Conservation (phyloP, 2,329 filamentous ascomycete species). For the Xylariaceae sp. region DNA sequence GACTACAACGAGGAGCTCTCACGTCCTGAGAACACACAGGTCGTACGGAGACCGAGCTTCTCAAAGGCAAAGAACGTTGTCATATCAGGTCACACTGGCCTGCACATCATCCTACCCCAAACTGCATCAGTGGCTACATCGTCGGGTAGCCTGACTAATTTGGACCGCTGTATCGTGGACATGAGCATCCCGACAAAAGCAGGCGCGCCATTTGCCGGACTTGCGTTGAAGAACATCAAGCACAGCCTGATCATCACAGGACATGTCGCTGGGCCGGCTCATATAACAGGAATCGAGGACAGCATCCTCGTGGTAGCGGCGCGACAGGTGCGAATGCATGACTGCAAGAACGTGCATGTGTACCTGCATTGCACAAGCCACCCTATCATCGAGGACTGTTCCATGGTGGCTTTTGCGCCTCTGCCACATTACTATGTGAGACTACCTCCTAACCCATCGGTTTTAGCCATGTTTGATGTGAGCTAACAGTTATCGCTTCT, state of each 20-base stretch:
- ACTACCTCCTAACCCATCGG: conserved; percentile 16
- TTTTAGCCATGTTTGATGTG: too few species aligned
- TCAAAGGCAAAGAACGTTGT: conserved; percentile 55
- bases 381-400: conserved; percentile 92
- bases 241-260: conserved; percentile 72
- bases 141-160: conserved; percentile 65
- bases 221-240: conserved; percentile 62
- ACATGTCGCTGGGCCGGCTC: conserved; percentile 70
- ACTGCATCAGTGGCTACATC: conserved; percentile 66
- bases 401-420: conserved; percentile 69
- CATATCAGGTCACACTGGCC: conserved; percentile 60
- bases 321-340: conserved; percentile 89
- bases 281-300: conserved; percentile 69
- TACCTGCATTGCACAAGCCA: conserved; percentile 78
- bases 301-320: conserved; percentile 74
- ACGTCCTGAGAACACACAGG: conserved; percentile 28
- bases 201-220: conserved; percentile 62
- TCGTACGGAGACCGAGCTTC: conserved; percentile 58
- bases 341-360: conserved; percentile 72
- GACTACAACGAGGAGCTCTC: conserved; percentile 57
- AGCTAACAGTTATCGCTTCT: background rate
- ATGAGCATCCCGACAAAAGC: conserved; percentile 62
- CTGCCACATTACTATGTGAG: conserved; percentile 66
- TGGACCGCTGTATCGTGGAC: conserved; percentile 70
- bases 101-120: conserved; percentile 72